Conservation (phyloP, 140 eudicot species). For the Flaveria floridana region DNA sequence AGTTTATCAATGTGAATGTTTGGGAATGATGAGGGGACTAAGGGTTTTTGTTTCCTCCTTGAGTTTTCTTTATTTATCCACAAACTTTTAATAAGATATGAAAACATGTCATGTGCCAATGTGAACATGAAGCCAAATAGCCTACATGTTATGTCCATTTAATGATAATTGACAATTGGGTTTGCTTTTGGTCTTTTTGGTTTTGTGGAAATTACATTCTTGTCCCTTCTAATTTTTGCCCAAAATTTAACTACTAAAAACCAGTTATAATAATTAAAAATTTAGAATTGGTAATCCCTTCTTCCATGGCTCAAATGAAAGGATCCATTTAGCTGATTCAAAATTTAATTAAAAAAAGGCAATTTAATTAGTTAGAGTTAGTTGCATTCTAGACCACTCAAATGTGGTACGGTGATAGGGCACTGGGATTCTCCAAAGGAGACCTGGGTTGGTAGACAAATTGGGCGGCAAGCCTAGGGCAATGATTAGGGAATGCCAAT, state of each 20-base stretch:
- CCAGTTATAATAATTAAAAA: not conserved
- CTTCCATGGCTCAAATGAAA: not conserved
- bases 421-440: too few species aligned
- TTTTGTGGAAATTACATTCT: not conserved
- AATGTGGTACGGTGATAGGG: too few species aligned
- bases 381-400: too few species aligned
- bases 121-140: conserved; percentile 28
- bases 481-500: too few species aligned
- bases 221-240: conserved; percentile 21
- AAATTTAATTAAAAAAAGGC: not conserved
- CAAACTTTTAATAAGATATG: conserved; percentile 8
- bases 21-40: not conserved
- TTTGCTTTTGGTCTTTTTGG: conserved; percentile 10
- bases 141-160: conserved; percentile 20
- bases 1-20: not conserved
- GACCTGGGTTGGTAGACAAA: too few species aligned
- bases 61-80: conserved; percentile 23
- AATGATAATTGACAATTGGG: conserved; percentile 2
- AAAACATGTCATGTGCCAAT: conserved; percentile 28
- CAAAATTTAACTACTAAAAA: not conserved
- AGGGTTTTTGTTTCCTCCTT: conserved; percentile 11
- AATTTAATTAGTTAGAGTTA: too few species aligned
- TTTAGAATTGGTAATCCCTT: not conserved
- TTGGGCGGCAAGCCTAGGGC: too few species aligned
- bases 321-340: not conserved